Base-by-base conservation (phyloP, 2,329 filamentous ascomycete genomes). In the Aspergillus sp. region DNA sequence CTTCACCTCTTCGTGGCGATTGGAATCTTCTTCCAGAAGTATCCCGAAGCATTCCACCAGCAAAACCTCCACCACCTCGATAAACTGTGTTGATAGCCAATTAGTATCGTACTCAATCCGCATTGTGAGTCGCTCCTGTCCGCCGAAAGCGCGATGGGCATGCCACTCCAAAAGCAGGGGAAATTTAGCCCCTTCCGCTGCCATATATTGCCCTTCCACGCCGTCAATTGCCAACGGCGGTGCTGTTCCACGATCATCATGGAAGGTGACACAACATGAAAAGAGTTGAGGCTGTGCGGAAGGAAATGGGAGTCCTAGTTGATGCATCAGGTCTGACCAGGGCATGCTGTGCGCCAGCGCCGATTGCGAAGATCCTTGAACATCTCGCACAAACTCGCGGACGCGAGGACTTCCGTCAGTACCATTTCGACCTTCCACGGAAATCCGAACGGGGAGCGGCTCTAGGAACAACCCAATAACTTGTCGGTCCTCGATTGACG, bases 21-120 rank as follows among this genome's bases (percentile, higher is more conserved):
- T 39, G 19, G 5, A 8, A 7, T 39, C 36, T 26, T 39, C 36
- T 26, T 39, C 36, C 26, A 39, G 6, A 12, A 39, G 26, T 3
- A 39, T 39, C 19, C 36, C 19, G 36, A 39, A 39, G 19, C 19
- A 39, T 26, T 39, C 36, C 6, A 39, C 5, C 36, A 39, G 7
- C 5, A 39, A 26, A 27, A 8, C 26, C 19, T 39, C 36, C 12
- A 27, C 8, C 3, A 39, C 26, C 36, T 39, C 36, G 26, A 10
- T 26, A 9, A 39, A 39, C 19, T 39, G 12, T 19, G 75, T 28
- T 73, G 65, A 50, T 73, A 69, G 9, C 40, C 28, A 42, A 29
- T 42, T 28, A n/a, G 36, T 39, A 8, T 42, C 40, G 26, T 42
- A 42, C 27, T 42, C 40, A n/a, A 42, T 9, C 26, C 40, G 40